phyloP scores from a whole-genome alignment of 164 flowering plant species.

The Chimonanthus praecox region DNA sequence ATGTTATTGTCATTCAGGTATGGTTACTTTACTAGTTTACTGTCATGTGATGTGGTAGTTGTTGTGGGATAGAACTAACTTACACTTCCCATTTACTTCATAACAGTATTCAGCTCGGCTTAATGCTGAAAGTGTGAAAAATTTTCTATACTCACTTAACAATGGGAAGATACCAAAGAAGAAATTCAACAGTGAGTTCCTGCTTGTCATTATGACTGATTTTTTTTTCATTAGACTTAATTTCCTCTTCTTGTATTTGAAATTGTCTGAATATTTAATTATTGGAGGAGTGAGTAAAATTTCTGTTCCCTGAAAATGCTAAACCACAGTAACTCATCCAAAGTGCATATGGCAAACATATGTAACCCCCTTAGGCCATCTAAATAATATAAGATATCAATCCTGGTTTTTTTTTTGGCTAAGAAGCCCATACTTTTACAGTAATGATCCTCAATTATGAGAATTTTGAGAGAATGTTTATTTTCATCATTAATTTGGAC shows the following conservation, averaged over 20 bases:
- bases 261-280: neutral
- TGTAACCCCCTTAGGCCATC: neutral
- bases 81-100: slow-evolving; percentile 6
- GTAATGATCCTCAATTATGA: neutral
- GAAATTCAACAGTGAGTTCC: slow-evolving; percentile 84
- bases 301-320: neutral
- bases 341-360: neutral
- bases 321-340: neutral
- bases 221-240: neutral
- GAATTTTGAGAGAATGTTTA: neutral
- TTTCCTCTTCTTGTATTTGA: neutral
- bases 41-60: neutral
- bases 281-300: too few species aligned
- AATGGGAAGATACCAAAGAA: slow-evolving; percentile 89
- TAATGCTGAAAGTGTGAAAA: slow-evolving; percentile 87
- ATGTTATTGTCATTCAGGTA: slow-evolving; percentile 97
- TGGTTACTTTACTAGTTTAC: neutral
- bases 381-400: neutral
- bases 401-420: too few species aligned
- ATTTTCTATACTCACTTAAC: slow-evolving; percentile 71
- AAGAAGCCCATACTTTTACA: neutral
- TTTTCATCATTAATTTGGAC: neutral
- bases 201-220: neutral
- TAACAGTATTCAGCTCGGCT: slow-evolving; percentile 92
- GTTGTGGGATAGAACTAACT: neutral